Evolutionary conservation across 352 stramenopile species (phyloP).

Genomic region (Blastocystis sp.): DNA sequence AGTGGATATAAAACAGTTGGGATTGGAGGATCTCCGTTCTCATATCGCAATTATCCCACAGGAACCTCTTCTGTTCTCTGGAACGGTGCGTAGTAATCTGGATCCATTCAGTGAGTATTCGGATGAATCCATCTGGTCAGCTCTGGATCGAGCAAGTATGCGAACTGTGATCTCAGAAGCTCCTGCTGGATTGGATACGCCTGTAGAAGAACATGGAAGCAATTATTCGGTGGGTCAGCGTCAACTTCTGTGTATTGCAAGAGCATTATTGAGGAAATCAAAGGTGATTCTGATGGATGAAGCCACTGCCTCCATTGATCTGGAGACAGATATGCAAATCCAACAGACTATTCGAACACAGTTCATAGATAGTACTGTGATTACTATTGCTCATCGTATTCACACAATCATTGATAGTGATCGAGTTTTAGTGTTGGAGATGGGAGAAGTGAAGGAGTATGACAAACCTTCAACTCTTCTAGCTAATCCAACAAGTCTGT

Average conservation of each 20-base stretch:
- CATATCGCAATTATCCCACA: too few species aligned
- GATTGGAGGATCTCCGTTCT: too few species aligned
- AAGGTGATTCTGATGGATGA: constrained; percentile 95
- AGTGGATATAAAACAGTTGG: too few species aligned
- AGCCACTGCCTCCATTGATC: constrained; percentile 83
- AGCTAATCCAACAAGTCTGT: constrained; percentile 72
- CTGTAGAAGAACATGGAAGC: constrained; percentile 80
- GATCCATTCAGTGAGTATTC: too few species aligned
- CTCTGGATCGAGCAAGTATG: constrained; percentile 59
- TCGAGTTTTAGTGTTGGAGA: constrained; percentile 85
- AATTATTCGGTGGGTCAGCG: constrained; percentile 89
- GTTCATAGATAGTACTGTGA: constrained; percentile 79
- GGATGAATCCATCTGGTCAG: constrained; percentile 66
- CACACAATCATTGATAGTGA: constrained; percentile 91
- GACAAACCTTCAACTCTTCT: constrained; percentile 80
- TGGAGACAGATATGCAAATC: constrained; percentile 80
- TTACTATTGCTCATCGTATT: constrained; percentile 92
- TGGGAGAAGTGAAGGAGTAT: constrained; percentile 83
- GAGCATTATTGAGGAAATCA: constrained; percentile 80
- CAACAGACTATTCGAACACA: constrained; percentile 81
- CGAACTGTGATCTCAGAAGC: background rate
- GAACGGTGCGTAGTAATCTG: too few species aligned
- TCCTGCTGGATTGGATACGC: constrained; percentile 73
- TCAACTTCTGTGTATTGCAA: constrained; percentile 87
- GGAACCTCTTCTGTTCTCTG: too few species aligned